Evolutionary conservation across 2,329 filamentous ascomycete species (phyloP).

Genomic region (Pseudocercospora ulei): DNA sequence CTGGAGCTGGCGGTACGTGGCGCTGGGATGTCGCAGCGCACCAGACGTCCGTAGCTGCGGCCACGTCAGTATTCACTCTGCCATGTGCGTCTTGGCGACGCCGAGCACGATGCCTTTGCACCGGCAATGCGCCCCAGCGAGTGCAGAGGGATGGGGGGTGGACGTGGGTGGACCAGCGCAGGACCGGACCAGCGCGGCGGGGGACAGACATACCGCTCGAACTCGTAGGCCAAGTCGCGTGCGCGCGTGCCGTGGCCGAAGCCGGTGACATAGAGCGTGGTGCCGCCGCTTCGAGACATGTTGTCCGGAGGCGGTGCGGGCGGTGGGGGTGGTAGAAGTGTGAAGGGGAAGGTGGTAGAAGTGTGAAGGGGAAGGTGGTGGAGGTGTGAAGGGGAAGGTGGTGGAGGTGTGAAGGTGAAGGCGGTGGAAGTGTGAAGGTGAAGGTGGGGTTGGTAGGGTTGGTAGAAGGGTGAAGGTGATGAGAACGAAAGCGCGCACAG

Average conservation of each 20-base stretch:
- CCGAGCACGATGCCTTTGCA: too few species aligned
- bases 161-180: slow-evolving; percentile 3
- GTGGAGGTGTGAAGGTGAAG: slow-evolving; percentile 7
- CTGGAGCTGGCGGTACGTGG: slow-evolving; percentile 86
- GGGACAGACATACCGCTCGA: slow-evolving; percentile 88
- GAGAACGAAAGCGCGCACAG: too few species aligned
- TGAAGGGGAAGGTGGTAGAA: slow-evolving; percentile 7
- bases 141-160: slow-evolving; percentile 8
- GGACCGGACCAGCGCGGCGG: slow-evolving; percentile 8
- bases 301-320: slow-evolving; percentile 3
- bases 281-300: slow-evolving; percentile 82
- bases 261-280: slow-evolving; percentile 95
- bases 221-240: slow-evolving; percentile 98
- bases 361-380: slow-evolving; percentile 6
- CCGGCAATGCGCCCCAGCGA: too few species aligned
- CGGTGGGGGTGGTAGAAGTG: slow-evolving; percentile 11
- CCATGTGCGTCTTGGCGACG: too few species aligned
- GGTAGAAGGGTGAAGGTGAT: too few species aligned
- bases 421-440: background rate
- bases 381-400: slow-evolving; percentile 7
- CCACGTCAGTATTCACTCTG: slow-evolving; percentile 42
- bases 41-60: slow-evolving; percentile 83
- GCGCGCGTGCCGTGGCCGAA: slow-evolving; percentile 98
- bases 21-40: slow-evolving; percentile 96
- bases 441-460: slow-evolving; percentile 4